Percentiles rank a stretch among this genome's conserved stretches.
Evolutionary conservation across 2,329 filamentous ascomycete species (phyloP).

Genomic region (Rutstroemia sp.): DNA sequence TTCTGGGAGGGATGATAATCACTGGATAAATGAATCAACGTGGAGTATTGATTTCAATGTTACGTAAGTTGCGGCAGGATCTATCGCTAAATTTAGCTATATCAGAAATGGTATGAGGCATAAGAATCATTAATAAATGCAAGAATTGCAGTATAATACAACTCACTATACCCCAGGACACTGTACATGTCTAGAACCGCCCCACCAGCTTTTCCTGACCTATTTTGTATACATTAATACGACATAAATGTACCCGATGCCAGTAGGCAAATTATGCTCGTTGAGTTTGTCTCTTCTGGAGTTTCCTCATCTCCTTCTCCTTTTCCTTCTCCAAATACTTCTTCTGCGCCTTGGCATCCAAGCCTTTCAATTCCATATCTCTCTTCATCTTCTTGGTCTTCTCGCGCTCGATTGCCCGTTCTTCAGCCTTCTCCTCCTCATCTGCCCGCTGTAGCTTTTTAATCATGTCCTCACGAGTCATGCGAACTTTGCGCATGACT

Average conservation of each 20-base stretch:
- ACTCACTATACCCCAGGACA: too few relatives aligned
- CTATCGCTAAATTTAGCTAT: too few relatives aligned
- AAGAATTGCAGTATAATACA: too few relatives aligned
- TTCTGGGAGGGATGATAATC: too few relatives aligned
- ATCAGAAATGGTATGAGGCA: too few relatives aligned
- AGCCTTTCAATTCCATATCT: conserved; percentile 68
- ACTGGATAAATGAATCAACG: too few relatives aligned
- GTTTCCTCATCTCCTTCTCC: conserved; percentile 61
- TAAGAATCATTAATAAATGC: too few relatives aligned
- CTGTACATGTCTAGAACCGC: too few relatives aligned
- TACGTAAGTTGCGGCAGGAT: too few relatives aligned
- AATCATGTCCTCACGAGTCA: conserved; percentile 72
- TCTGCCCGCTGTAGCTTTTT: conserved; percentile 70
- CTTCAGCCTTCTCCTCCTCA: conserved; percentile 75
- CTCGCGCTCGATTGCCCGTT: conserved; percentile 64
- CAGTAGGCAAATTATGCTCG: conserved; percentile 19
- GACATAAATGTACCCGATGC: not conserved
- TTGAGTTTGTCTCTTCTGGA: conserved; percentile 54
- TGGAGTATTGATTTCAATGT: too few relatives aligned
- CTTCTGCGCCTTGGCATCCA: conserved; percentile 78
- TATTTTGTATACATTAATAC: conserved; percentile 4
- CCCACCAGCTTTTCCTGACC: not conserved
- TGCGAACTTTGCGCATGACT: conserved; percentile 76
- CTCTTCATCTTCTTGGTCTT: conserved; percentile 82
- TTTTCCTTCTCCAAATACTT: conserved; percentile 77